Percentiles rank a stretch among this genome's conserved stretches.
phyloP scores from a whole-genome alignment of 805 yeast genomes.

The Kodamaea leandrae region DNA sequence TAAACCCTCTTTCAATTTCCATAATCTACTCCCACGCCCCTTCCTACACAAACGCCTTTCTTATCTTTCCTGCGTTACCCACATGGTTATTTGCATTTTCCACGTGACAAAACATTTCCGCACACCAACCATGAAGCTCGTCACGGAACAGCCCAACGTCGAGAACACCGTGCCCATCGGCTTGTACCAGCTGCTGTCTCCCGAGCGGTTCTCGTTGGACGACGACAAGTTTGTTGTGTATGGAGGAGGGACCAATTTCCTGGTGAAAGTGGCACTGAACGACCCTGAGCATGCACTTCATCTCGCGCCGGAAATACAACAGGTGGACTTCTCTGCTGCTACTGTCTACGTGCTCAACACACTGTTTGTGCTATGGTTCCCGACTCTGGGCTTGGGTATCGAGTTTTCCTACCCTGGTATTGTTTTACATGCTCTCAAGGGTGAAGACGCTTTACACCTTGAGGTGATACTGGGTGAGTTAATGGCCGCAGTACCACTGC shows the following conservation, averaged over 20 bases:
- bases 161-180: constrained; percentile 40
- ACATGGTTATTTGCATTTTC: too few relatives aligned
- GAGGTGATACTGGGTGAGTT: constrained; percentile 28
- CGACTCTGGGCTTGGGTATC: constrained; percentile 21
- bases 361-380: constrained; percentile 32
- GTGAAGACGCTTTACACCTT: constrained; percentile 25
- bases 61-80: not conserved
- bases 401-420: constrained; percentile 36
- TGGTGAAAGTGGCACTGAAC: constrained; percentile 15
- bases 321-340: constrained; percentile 14
- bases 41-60: too few relatives aligned
- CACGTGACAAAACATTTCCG: constrained; percentile 3
- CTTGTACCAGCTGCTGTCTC: constrained; percentile 35
- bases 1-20: too few relatives aligned
- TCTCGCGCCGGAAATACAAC: constrained; percentile 12
- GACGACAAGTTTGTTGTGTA: constrained; percentile 42
- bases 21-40: not conserved
- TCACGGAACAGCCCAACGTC: constrained; percentile 32
- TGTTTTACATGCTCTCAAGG: constrained; percentile 32
- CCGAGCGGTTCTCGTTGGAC: constrained; percentile 35
- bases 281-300: constrained; percentile 15
- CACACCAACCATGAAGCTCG: constrained; percentile 13
- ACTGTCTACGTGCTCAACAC: constrained; percentile 36
- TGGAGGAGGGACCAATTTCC: constrained; percentile 31
- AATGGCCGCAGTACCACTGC: constrained; percentile 12